A percentile compares a stretch with the other conserved stretches of the same genome.
phyloP scores from a whole-genome alignment of 768 basidiomycete genomes.

The Boletales sp. region DNA sequence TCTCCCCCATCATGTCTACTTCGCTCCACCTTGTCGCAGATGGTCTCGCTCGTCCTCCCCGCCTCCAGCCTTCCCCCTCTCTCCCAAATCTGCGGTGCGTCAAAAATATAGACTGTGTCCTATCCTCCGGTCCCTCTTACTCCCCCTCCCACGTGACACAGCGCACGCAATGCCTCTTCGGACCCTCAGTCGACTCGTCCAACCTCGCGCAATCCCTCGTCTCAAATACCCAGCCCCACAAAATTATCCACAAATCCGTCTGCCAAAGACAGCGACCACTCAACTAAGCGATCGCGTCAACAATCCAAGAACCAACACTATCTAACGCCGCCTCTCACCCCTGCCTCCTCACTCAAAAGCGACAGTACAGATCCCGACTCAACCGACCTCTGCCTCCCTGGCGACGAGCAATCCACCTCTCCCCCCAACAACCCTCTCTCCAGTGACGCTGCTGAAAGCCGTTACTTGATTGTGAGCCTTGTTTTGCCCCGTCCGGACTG shows the following conservation, averaged over 20 bases:
- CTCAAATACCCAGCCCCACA: constrained; percentile 13
- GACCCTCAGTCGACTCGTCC: constrained; percentile 29
- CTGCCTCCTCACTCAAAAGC: constrained; percentile 51
- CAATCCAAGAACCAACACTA: constrained; percentile 34
- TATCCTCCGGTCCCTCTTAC: constrained; percentile 2
- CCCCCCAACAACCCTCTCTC: constrained; percentile 4
- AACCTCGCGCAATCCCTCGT: constrained; percentile 15
- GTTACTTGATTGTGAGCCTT: constrained; percentile 30
- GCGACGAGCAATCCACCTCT: constrained; percentile 19
- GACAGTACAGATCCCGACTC: constrained; percentile 34
- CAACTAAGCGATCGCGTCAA: constrained; percentile 16
- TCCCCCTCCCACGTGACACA: constrained; percentile 18
- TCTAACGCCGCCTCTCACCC: constrained; percentile 69
- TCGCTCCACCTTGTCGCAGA: constrained; percentile 23
- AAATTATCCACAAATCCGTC: constrained; percentile 8
- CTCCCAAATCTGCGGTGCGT: constrained; percentile 66
- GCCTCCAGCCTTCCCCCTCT: constrained; percentile 63
- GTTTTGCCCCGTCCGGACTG: background rate
- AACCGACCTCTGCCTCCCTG: constrained; percentile 23
- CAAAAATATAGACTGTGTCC: background rate
- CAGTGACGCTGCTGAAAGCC: constrained; percentile 21
- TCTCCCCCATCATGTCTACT: constrained; percentile 25
- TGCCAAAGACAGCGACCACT: constrained; percentile 19
- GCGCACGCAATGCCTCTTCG: constrained; percentile 22
- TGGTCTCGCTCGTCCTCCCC: constrained; percentile 36